Percentiles rank a stretch among this genome's conserved stretches.
phyloP scores from a whole-genome alignment of 2,329 filamentous ascomycete genomes.

The Fusarium burgessii region DNA sequence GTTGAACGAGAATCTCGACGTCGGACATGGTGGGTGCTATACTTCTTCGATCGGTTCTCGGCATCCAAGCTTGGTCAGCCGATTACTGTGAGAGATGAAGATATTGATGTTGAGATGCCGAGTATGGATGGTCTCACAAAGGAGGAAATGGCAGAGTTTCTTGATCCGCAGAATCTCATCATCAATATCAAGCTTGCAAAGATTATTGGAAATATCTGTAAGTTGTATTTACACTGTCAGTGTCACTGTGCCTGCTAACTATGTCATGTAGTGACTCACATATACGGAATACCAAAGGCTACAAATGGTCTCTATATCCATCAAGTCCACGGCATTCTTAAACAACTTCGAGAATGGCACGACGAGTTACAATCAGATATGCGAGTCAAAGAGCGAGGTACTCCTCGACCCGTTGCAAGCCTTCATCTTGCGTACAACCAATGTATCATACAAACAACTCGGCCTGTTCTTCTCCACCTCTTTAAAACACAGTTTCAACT shows the following conservation, averaged over 20 bases:
- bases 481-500: constrained; percentile 49
- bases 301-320: constrained; percentile 47
- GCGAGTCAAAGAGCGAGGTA: constrained; percentile 44
- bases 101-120: constrained; percentile 51
- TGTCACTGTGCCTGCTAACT: background rate
- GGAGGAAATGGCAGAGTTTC: constrained; percentile 47
- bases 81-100: constrained; percentile 48
- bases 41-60: constrained; percentile 51
- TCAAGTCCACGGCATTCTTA: constrained; percentile 46
- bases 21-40: constrained; percentile 51
- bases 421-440: constrained; percentile 51
- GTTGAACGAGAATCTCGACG: constrained; percentile 45
- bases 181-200: constrained; percentile 48
- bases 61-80: constrained; percentile 51
- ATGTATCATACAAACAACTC: constrained; percentile 52
- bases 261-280: constrained; percentile 38
- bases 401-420: constrained; percentile 43
- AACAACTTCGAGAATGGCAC: constrained; percentile 48
- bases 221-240: background rate
- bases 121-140: constrained; percentile 47
- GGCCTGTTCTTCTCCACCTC: constrained; percentile 48
- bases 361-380: constrained; percentile 42
- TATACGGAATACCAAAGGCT: constrained; percentile 47
- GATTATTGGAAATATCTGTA: constrained; percentile 48
- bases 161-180: constrained; percentile 45